These are phyloP conservation scores for Cubamyces sp. DNA, from an alignment of 768 basidiomycete genomes.

Conservation along the genomic window DNA sequence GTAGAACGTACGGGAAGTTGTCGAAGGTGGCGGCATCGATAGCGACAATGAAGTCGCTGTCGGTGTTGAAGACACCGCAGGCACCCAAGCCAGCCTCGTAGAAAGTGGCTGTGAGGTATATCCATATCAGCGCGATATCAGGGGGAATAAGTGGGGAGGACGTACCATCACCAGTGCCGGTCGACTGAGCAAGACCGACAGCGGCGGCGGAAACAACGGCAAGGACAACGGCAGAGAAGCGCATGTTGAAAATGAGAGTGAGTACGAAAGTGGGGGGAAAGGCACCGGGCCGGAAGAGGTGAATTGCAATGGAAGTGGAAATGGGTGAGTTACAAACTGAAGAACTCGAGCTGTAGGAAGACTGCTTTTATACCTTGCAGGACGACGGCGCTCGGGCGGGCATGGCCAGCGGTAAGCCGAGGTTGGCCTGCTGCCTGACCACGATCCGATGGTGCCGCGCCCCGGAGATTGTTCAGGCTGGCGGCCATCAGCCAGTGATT, in stretches of 20 bases:
- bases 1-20: conserved; percentile 33
- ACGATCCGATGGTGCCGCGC: too few species aligned
- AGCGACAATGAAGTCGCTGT: conserved; percentile 40
- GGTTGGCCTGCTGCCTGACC: not conserved
- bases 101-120: conserved; percentile 33
- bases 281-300: conserved; percentile 15
- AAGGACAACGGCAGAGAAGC: conserved; percentile 20
- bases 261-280: conserved; percentile 14
- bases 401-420: not conserved
- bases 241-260: conserved; percentile 18
- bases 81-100: conserved; percentile 44
- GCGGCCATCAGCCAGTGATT: too few species aligned
- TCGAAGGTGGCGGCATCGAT: conserved; percentile 41
- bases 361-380: conserved; percentile 11
- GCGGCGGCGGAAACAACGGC: conserved; percentile 17
- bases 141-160: not conserved
- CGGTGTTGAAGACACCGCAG: conserved; percentile 42
- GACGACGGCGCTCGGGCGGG: not conserved
- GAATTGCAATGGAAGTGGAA: conserved; percentile 24
- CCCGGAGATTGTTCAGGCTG: too few species aligned
- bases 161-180: conserved; percentile 24
- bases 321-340: conserved; percentile 28
- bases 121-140: not conserved
- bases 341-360: conserved; percentile 1
- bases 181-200: conserved; percentile 5